Conservation (phyloP, 2,329 filamentous ascomycete genomes). For the Bipolaris gigantea region DNA sequence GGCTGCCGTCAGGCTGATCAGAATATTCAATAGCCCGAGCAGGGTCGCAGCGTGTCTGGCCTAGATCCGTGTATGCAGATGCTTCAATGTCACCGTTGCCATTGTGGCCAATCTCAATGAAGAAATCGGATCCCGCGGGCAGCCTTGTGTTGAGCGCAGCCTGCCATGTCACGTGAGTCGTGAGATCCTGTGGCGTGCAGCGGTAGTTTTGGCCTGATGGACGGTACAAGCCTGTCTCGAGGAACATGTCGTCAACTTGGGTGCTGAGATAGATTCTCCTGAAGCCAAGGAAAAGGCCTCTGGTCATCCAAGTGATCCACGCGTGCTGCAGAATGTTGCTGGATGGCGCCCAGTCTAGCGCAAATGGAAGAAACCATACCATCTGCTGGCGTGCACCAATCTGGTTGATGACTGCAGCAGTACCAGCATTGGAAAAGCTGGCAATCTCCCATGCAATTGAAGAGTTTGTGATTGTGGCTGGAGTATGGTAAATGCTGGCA, state of each 20-base stretch:
- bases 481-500: conserved; percentile 59
- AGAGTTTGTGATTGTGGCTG: conserved; percentile 58
- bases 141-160: conserved; percentile 34
- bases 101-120: conserved; percentile 44
- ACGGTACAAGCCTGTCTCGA: conserved; percentile 49
- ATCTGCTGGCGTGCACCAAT: conserved; percentile 62
- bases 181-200: conserved; percentile 43
- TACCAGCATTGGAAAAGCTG: conserved; percentile 47
- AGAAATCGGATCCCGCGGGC: conserved; percentile 41
- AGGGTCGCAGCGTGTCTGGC: conserved; percentile 34
- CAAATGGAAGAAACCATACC: conserved; percentile 62
- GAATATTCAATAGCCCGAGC: conserved; percentile 44
- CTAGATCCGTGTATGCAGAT: conserved; percentile 30
- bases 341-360: conserved; percentile 55
- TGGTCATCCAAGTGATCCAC: conserved; percentile 65
- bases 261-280: conserved; percentile 58
- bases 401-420: conserved; percentile 63
- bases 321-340: conserved; percentile 64
- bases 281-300: conserved; percentile 61
- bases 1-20: conserved; percentile 45
- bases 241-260: conserved; percentile 66
- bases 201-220: conserved; percentile 56
- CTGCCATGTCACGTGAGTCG: conserved; percentile 36
- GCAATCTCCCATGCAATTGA: conserved; percentile 59
- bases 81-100: conserved; percentile 45